Percentiles rank a stretch among this genome's conserved stretches.
phyloP scores from a whole-genome alignment of 2,329 filamentous ascomycete species.

The Fusarium musae region DNA sequence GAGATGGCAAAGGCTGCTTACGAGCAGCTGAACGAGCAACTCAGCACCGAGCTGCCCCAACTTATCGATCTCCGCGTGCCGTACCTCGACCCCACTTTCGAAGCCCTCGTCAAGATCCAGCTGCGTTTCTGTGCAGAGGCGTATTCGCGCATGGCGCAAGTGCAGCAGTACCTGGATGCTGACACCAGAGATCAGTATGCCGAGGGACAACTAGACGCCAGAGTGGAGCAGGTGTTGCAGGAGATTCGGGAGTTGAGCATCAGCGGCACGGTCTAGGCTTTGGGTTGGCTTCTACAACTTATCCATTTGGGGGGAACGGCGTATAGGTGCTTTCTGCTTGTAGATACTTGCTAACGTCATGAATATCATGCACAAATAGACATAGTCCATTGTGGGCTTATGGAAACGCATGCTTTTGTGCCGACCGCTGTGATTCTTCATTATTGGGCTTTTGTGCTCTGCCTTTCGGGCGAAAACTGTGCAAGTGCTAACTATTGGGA shows the following conservation, averaged over 20 bases:
- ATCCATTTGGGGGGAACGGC: constrained; percentile 39
- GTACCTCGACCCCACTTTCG: constrained; percentile 96
- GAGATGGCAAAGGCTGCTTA: constrained; percentile 94
- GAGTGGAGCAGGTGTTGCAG: constrained; percentile 95
- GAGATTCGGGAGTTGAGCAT: constrained; percentile 98
- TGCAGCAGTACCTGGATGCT: constrained; percentile 96
- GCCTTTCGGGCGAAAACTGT: background rate
- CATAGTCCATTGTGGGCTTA: background rate
- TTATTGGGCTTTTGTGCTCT: background rate
- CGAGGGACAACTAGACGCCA: constrained; percentile 86
- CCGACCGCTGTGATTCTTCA: background rate
- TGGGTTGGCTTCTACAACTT: constrained; percentile 6
- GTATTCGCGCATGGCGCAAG: constrained; percentile 97
- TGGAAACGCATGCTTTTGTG: background rate
- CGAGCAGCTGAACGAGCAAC: constrained; percentile 96
- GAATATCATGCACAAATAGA: constrained; percentile 43
- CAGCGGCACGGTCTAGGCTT: constrained; percentile 70
- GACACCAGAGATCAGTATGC: constrained; percentile 97
- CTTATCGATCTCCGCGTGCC: constrained; percentile 96
- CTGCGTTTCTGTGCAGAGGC: constrained; percentile 97
- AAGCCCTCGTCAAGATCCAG: constrained; percentile 98
- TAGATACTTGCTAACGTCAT: constrained; percentile 43
- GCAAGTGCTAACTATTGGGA: background rate
- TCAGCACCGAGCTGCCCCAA: constrained; percentile 91
- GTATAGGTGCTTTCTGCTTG: constrained; percentile 43